Evolutionary conservation across 148 eudicot genomes (phyloP).

Genomic region (Arbutus unedo): DNA sequence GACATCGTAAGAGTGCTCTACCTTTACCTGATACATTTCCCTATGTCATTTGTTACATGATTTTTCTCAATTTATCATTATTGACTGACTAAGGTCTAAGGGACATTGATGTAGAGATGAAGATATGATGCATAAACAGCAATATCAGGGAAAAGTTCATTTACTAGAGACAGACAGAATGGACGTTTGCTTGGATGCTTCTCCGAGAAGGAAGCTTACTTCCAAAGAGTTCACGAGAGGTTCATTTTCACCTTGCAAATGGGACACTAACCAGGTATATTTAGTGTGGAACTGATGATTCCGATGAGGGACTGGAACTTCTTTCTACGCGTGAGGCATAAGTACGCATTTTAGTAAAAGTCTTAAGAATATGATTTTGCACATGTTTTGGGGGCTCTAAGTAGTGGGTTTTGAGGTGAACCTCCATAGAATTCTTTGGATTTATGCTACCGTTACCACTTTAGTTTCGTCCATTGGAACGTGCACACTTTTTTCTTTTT

Average conservation of each 20-base stretch:
- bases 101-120: conserved; percentile 43
- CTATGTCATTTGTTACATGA: conserved; percentile 1
- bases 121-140: conserved; percentile 31
- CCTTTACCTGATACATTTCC: not conserved
- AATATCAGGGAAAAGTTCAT: conserved; percentile 47
- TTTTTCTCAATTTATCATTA: conserved; percentile 1
- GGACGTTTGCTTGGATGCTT: conserved; percentile 59
- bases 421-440: not conserved
- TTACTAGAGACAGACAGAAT: conserved; percentile 33
- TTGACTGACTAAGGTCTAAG: not conserved
- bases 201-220: conserved; percentile 52
- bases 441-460: not conserved
- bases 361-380: not conserved
- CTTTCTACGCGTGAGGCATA: not conserved
- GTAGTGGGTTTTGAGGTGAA: not conserved
- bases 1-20: conserved; percentile 43
- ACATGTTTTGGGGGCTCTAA: not conserved
- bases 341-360: not conserved
- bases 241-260: conserved; percentile 60
- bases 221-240: conserved; percentile 60
- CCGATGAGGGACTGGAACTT: not conserved
- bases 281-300: not conserved
- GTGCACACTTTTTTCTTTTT: not conserved
- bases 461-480: not conserved
- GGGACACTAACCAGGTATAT: conserved; percentile 69